Base-by-base conservation (phyloP, 1,139 yeast genomes). In the Debaryomyces robertsiae region DNA sequence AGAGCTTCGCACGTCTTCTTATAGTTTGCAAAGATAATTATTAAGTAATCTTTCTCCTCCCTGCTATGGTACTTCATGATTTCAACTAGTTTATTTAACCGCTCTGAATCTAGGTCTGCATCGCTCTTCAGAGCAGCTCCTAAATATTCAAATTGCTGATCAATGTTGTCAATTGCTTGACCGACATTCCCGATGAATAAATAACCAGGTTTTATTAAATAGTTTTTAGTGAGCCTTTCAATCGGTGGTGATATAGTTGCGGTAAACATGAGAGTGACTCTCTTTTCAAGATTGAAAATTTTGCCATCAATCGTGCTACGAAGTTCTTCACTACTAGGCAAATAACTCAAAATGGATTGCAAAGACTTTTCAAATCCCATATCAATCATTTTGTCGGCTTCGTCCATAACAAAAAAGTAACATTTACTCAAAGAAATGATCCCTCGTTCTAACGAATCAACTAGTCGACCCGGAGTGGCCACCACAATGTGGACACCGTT, bases 311-410 rank as follows among this genome's bases (percentile, higher is more conserved):
- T 50, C 1, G 58, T 43, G 7, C 43, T 44, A 11, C 41, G 39
- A 35, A 60, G 49, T 9, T 58, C 59, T 19, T 55, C 54, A 11
- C 38, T 45, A 1, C 57, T 62, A 6, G 70, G 88, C 27, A 82
- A 61, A 17, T 65, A 61, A 6, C 66, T 66, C 42, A 87, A 62
- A 14, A 93, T 78, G 22, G 73, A 68, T 27, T 75, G 77, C 34
- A 93, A 75, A 49, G 89, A 89, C 36, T 80, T 86, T 54, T 90
- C 96, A 60, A 93, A 91, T 2, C 98, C 98, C 78, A 91, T 75
- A 58, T 91, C 96, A 32, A 93, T 83, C 97, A 91, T 91, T 54
- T 90, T 73, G 60, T 91, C 98, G 1, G 96, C 96, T 62, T 91
- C 98, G 65, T 91, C 98, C 71, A 90, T 73, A 1, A 88, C 82